A percentile compares a stretch with the other conserved stretches of the same genome.
These are phyloP conservation scores for Capsella bursapastoris DNA, from an alignment of 345 rosid species.

Conservation along the genomic window DNA sequence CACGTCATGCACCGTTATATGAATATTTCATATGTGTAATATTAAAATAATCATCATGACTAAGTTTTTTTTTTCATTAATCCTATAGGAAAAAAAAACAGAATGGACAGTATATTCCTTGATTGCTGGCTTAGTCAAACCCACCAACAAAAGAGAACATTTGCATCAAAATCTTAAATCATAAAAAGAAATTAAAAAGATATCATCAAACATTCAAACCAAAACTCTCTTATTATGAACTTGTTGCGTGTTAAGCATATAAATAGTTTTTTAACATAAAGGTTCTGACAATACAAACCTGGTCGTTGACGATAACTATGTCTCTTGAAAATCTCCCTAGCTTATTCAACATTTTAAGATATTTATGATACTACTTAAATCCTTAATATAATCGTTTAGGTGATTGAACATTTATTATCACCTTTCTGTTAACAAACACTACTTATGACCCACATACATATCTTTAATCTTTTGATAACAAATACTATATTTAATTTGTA, in stretches of 20 bases:
- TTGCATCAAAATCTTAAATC: neutral
- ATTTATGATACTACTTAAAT: too few species aligned
- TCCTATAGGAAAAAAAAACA: neutral
- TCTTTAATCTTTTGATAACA: too few species aligned
- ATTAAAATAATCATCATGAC: neutral
- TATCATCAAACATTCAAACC: neutral
- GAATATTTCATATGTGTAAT: neutral
- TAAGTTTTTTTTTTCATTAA: neutral
- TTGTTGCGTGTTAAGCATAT: slow-evolving; percentile 43
- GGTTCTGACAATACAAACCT: slow-evolving; percentile 57
- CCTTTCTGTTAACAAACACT: too few species aligned
- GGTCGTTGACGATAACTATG: slow-evolving; percentile 55
- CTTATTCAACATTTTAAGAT: neutral
- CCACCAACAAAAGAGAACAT: neutral
- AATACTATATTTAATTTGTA: too few species aligned
- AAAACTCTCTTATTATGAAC: neutral
- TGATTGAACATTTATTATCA: too few species aligned
- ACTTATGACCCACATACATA: too few species aligned
- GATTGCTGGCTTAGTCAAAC: neutral
- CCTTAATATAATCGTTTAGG: too few species aligned
- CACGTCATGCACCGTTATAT: neutral
- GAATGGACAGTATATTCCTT: slow-evolving; percentile 8
- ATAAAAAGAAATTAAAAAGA: neutral
- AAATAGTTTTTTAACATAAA: slow-evolving; percentile 46
- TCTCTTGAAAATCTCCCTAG: slow-evolving; percentile 52